Evolutionary conservation across 306 rosid genomes (phyloP), one percentile per base, ranked within the genome.

Genomic region (Senna siamea): DNA sequence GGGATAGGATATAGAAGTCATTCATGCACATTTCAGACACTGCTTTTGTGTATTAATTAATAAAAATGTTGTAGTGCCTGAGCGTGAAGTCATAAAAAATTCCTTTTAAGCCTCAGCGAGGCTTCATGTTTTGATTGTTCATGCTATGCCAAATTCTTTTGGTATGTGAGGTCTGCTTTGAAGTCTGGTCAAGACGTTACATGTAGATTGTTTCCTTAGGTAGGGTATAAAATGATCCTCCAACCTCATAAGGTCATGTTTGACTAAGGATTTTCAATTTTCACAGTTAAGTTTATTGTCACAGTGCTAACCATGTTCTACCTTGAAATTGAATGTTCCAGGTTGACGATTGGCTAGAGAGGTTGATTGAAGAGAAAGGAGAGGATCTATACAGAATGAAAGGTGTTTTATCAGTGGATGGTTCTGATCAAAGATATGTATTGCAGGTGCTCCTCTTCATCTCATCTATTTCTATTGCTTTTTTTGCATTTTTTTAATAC

Each of bases 371-470:
- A 77, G 97, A 91, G 75, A 93, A 93, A 78, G 98, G 96, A 69
- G 98, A 93, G 51, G 97, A 93, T 78, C 86, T 93, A 76, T 93
- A 93, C 79, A 90, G 97, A 81, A 89, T 93, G 97, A 93, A 93
- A 72, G 98, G 98, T 19, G 81, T 91, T 63, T 83, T 93, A 70
- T 84, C 89, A 52, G 92, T 93, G 26, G 78, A 80, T 58, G 92
- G 80, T 69, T 85, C 87, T 5, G 92, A 90, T 51, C 93, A 93
- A 58, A 88, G 93, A 60, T 89, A 90, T 53, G 97, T 89, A 37
- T 83, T 93, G 69, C 98, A 93, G 93, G 98, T 90, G 59, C 80
- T 46, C 66, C 71, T 70, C 41, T 40, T 38, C 44, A 37, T 66
- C 76, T 13, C 51, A 37, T 32, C 66, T 17, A 43, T 19, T 60